Evolutionary conservation across 2,329 filamentous ascomycete genomes (phyloP).

Genomic region (Cladosporium sp.): DNA sequence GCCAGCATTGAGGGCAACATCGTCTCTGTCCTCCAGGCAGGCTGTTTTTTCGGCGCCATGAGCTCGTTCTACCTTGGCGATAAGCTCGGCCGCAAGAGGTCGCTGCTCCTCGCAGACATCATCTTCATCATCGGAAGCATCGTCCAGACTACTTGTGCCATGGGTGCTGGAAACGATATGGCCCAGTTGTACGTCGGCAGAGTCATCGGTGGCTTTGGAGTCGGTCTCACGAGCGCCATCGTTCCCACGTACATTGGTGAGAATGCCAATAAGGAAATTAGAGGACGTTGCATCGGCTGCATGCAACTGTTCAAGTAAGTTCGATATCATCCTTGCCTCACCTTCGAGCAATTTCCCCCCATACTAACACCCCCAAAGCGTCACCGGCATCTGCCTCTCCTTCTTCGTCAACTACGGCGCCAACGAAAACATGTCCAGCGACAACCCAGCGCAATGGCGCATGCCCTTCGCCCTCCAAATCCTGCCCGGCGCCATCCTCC

Average conservation of each 20-base stretch:
- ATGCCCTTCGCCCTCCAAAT: conserved; percentile 51
- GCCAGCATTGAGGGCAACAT: conserved; percentile 41
- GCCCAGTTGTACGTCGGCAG: conserved; percentile 39
- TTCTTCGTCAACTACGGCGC: conserved; percentile 53
- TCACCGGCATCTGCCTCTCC: conserved; percentile 44
- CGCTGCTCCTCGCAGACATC: conserved; percentile 38
- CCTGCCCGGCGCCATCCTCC: conserved; percentile 47
- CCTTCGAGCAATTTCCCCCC: conserved; percentile 34
- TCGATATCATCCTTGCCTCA: conserved; percentile 17
- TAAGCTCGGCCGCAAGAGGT: conserved; percentile 37
- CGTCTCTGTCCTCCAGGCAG: conserved; percentile 40
- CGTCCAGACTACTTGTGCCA: conserved; percentile 37
- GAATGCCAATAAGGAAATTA: conserved; percentile 38
- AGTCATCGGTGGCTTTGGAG: conserved; percentile 42
- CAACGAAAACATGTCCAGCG: conserved; percentile 37
- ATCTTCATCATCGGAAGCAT: conserved; percentile 40
- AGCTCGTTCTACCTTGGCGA: conserved; percentile 40
- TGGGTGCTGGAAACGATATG: conserved; percentile 30
- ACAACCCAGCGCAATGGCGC: conserved; percentile 48
- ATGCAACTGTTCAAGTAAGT: conserved; percentile 29
- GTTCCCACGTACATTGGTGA: conserved; percentile 44
- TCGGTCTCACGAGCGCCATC: conserved; percentile 39
- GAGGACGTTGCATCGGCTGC: conserved; percentile 27
- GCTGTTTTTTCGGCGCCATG: conserved; percentile 43
- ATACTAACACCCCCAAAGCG: conserved; percentile 27